Evolutionary conservation across 2,329 filamentous ascomycete genomes (phyloP), one percentile per base, ranked within the genome.

Genomic region (Cladophialophora exuberans): DNA sequence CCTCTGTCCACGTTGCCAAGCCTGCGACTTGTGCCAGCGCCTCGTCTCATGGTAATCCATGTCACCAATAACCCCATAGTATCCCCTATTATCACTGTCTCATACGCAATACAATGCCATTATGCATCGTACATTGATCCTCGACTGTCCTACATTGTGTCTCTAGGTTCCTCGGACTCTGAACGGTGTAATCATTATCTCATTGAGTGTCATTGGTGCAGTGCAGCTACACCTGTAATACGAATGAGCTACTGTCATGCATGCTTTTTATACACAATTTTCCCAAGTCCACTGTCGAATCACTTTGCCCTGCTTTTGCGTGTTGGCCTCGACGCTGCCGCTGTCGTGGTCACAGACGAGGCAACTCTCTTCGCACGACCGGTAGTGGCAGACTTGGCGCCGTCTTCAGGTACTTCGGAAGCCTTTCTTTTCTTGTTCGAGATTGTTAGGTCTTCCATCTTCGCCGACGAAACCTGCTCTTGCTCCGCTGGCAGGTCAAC

Each of bases 361-460:
- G 57, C 59, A 13, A 63, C 35, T 45, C 61, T 55, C 52, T 63
- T 62, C 20, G 54, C 57, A 9, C 57, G 54, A 43, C 59, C 57
- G 39, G 52, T 54, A 17, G 46, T 46, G 23, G 57, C 56, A 26
- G 56, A 59, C 39, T 33, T 44, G 18, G 45, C 52, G 22, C 26
- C 22, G 31, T 56, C 57, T 20, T 51, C 56, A 30, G 25, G 35
- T 28, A 50, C 56, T 6, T 52, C 47, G 2, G 53, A 50, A 17
- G 60, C 57, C 43, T 62, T 64, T 17, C 62, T 56, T 41, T 64
- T 64, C 35, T 43, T 60, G 31, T n/a, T n/a, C n/a, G n/a, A n/a
- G n/a, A n/a, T n/a, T n/a, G n/a, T n/a, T n/a, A n/a, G n/a, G n/a
- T n/a, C 22, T 33, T 17, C 15, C 11, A 42, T 1, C 11, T 22